Evolutionary conservation across 306 rosid species (phyloP), one percentile per base, ranked within the genome.

Genomic region (Adenanthera pavonina): DNA sequence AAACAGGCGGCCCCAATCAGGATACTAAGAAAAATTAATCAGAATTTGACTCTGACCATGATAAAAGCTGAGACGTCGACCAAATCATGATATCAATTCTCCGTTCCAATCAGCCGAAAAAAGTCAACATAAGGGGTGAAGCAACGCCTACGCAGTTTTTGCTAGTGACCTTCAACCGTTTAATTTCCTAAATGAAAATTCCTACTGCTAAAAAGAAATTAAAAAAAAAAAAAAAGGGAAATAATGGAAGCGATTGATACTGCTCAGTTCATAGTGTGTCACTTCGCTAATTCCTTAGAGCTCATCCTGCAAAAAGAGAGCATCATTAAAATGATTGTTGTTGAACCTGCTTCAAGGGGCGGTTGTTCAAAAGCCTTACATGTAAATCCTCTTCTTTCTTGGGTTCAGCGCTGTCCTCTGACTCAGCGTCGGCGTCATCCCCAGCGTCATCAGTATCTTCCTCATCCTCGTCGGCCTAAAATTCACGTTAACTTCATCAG

Each of bases 401-500:
- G 77, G 86, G 13, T 35, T 88, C 94, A 4, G 74, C 78, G 13
- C 30, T 25, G 30, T 25, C 30, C 30, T 88, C 91, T 36, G 84
- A 88, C 0, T 49, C 88, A 67, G 83, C 72, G 3, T 88, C 91
- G 0, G 72, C 7, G 74, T 83, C 97, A 0, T 90, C 85, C 61
- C 61, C 84, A 0, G 84, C 87, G 2, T 85, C 97, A 4, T 85
- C 92, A 0, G 69, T 40, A 3, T 85, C 92, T 7, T 88, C 99
- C 1, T 92, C 97, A 0, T 90, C 97, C 17, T 94, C 98, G 83
- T 95, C 99, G 0, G 81, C 97, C 98, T 94, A 81, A 5, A 85
- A 79, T 79, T 17, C 11, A 78, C 1, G 61, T 38, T 44, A 35
- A 77, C 38, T 51, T 19, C 7, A 30, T 87, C 53, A 89, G 83